Evolutionary conservation across 257 asterid genomes (phyloP).

Genomic region (Plectranthus barbatus): DNA sequence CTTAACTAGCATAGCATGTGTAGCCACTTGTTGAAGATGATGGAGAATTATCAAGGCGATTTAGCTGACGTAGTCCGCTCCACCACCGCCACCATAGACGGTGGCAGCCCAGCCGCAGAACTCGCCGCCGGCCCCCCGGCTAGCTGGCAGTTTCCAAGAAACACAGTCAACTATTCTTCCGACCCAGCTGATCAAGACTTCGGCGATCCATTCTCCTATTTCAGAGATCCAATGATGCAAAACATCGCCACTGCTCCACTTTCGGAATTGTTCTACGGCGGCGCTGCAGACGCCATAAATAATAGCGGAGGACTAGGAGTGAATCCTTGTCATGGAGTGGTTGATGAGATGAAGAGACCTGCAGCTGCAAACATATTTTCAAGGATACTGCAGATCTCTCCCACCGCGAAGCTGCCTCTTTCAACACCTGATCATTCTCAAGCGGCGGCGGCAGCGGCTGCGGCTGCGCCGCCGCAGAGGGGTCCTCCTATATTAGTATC

Average conservation of each 20-base stretch:
- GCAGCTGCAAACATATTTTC: conserved; percentile 37
- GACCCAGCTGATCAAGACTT: conserved; percentile 36
- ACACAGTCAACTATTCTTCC: conserved; percentile 14
- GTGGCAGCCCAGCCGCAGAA: neutral
- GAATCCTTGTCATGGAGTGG: conserved; percentile 1
- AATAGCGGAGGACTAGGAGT: neutral
- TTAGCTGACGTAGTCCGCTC: conserved; percentile 63
- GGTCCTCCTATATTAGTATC: conserved; percentile 18
- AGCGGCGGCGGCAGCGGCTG: neutral
- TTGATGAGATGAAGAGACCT: conserved; percentile 25
- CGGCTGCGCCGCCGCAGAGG: conserved; percentile 5
- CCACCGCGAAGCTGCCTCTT: conserved; percentile 27
- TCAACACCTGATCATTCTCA: conserved; percentile 23
- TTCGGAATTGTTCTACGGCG: conserved; percentile 12
- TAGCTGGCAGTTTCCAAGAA: conserved; percentile 43
- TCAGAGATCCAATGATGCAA: conserved; percentile 56
- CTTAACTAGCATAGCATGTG: neutral
- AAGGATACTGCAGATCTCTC: conserved; percentile 72
- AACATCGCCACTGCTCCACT: conserved; percentile 5
- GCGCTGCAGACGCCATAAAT: neutral
- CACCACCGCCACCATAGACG: conserved; percentile 15
- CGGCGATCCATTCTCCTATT: conserved; percentile 63
- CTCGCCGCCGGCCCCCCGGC: neutral
- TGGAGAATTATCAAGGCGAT: conserved; percentile 66
- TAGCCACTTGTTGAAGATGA: conserved; percentile 23